Percentiles rank a stretch among this genome's conserved stretches.
Conservation (phyloP, 2,329 filamentous ascomycete species). For the Colletotrichum sp. region DNA sequence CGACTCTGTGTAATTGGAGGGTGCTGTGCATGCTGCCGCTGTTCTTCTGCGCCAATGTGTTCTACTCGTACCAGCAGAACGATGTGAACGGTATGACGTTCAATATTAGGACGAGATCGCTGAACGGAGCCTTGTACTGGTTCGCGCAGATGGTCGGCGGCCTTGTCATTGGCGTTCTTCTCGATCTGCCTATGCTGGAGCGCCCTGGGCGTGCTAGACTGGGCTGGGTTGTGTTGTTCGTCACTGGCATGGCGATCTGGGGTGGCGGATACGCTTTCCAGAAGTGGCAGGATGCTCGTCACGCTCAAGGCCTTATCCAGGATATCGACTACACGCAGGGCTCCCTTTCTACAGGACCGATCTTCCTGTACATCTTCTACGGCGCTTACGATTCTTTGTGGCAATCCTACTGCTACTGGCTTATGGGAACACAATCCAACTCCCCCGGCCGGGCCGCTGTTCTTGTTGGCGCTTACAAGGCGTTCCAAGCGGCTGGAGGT, state of each 20-base stretch:
- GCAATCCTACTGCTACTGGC: constrained; percentile 69
- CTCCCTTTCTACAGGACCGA: constrained; percentile 61
- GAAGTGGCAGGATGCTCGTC: constrained; percentile 52
- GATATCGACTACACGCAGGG: constrained; percentile 53
- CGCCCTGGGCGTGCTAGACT: constrained; percentile 50
- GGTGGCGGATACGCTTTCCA: constrained; percentile 71
- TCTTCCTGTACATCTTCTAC: constrained; percentile 75
- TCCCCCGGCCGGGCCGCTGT: constrained; percentile 43
- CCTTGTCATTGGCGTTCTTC: constrained; percentile 48
- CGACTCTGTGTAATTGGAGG: constrained; percentile 46
- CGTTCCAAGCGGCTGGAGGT: constrained; percentile 45
- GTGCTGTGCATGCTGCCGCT: constrained; percentile 55
- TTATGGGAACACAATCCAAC: constrained; percentile 51
- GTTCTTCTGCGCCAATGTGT: constrained; percentile 61
- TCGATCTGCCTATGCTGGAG: constrained; percentile 47
- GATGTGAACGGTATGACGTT: constrained; percentile 59
- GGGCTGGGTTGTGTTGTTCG: constrained; percentile 51
- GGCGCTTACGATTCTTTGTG: constrained; percentile 71
- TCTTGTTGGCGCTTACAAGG: constrained; percentile 52
- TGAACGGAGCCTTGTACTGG: constrained; percentile 61
- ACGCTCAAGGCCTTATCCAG: constrained; percentile 43
- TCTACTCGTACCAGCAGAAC: constrained; percentile 63
- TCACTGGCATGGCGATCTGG: constrained; percentile 58
- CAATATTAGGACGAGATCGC: constrained; percentile 58
- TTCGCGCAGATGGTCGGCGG: constrained; percentile 61